Evolutionary conservation across 1,139 yeast species (phyloP), one percentile per base, ranked within the genome.

Genomic region (Yamadazyma trypodendri): DNA sequence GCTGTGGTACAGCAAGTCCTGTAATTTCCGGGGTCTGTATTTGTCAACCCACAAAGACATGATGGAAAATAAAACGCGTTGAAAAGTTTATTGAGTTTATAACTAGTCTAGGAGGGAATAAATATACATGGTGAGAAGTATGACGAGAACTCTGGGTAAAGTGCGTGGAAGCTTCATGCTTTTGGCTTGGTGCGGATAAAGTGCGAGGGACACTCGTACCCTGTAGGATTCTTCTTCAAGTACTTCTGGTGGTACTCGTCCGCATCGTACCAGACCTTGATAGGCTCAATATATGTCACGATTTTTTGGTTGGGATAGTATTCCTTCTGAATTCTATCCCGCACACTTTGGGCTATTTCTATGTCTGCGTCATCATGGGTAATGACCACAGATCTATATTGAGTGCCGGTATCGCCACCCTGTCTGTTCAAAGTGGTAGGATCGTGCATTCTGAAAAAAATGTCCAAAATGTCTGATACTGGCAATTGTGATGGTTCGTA

Each of bases 11-110:
- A 81, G 78, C 39, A 92, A 69, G 28, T 72, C 71, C 10, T 72
- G 76, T 39, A 94, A 65, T 1, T 72, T 69, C 49, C 70, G 77
- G 7, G 98, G 98, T 50, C 97, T 77, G 61, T 89, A 83, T 50
- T 89, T 88, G 59, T 92, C 97, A 15, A 94, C 96, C 98, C 98
- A 92, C 58, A 92, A 74, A 13, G 96, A 84, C 97, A 89, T 88
- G 36, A 6, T 7, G 6, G 11, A 27, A 28, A 3, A 21, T 14
- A 16, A 15, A 9, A 25, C 30, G 31, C 29, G 34, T 24, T 24
- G n/a, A n/a, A n/a, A n/a, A 23, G 6, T n/a, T 11, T 11, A 12
- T 4, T 10, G 14, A n/a, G 12, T 10, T 12, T 24, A 24, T 28
- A 11, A 7, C 10, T 7, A 13, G 15, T 7, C 28, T 24, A 24